These are phyloP conservation scores for Ulmus americana DNA, from an alignment of 331 rosid genomes.

Conservation along the genomic window DNA sequence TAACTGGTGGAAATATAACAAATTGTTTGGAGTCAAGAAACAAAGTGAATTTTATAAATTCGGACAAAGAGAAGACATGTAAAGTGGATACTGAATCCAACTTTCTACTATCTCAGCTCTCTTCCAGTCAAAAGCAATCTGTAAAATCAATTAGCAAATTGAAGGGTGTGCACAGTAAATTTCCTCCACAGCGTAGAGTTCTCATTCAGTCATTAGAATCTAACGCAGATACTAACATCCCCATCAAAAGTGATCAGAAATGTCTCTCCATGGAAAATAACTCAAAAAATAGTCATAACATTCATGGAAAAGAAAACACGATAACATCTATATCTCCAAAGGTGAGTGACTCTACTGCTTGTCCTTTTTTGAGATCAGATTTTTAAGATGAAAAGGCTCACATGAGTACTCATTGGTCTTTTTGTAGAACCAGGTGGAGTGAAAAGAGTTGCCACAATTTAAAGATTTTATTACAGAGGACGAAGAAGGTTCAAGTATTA, in stretches of 20 bases:
- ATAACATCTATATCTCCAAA: constrained; percentile 27
- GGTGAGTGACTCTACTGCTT: constrained; percentile 27
- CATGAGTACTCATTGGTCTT: constrained; percentile 7
- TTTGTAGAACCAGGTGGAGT: constrained; percentile 29
- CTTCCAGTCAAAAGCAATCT: constrained; percentile 26
- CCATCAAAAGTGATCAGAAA: constrained; percentile 30
- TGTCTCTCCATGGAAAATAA: constrained; percentile 20
- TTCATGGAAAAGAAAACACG: constrained; percentile 32
- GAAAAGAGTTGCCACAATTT: constrained; percentile 23
- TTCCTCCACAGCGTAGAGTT: constrained; percentile 17
- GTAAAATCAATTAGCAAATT: constrained; percentile 21
- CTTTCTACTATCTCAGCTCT: constrained; percentile 8
- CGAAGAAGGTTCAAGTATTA: constrained; percentile 40
- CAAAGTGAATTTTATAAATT: constrained; percentile 1
- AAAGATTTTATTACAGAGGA: constrained; percentile 32
- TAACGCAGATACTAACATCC: constrained; percentile 21
- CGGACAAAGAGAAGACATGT: constrained; percentile 29
- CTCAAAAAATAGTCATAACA: constrained; percentile 30
- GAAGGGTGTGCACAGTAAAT: constrained; percentile 28
- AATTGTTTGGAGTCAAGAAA: constrained; percentile 22
- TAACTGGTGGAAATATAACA: constrained; percentile 17
- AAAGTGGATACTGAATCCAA: constrained; percentile 22
- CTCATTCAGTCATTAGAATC: constrained; percentile 27
- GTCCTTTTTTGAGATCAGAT: constrained; percentile 2
- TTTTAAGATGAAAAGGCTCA: not conserved